A percentile compares a stretch with the other conserved stretches of the same genome.
Evolutionary conservation across 2,329 filamentous ascomycete species (phyloP).

Genomic region (Fusarium haematococcum): DNA sequence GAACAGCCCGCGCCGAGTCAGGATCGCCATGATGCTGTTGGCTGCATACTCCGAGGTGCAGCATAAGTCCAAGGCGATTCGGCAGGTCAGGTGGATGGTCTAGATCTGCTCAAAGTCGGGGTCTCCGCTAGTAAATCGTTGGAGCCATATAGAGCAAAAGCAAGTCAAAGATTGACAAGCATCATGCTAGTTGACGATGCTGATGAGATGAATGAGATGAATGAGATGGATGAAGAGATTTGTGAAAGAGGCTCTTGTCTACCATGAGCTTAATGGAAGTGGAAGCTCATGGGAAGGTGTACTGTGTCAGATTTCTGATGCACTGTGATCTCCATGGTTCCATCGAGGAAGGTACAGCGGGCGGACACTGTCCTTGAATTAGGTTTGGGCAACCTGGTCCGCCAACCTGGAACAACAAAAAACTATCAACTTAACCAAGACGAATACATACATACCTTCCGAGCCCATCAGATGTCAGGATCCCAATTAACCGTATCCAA

Average conservation of each 20-base stretch:
- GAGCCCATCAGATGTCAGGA: not conserved
- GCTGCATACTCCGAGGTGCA: slow-evolving; percentile 25
- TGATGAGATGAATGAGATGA: not conserved
- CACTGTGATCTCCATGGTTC: not conserved
- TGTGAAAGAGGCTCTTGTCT: slow-evolving; percentile 6
- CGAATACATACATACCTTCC: not conserved
- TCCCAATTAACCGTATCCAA: not conserved
- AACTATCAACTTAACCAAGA: not conserved
- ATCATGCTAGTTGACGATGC: slow-evolving; percentile 10
- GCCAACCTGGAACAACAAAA: slow-evolving; percentile 10
- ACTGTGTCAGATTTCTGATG: not conserved
- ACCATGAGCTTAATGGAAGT: not conserved
- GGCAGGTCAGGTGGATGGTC: slow-evolving; percentile 28
- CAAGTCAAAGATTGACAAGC: slow-evolving; percentile 4
- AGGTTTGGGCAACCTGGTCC: not conserved
- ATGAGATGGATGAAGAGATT: not conserved
- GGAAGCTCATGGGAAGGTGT: not conserved
- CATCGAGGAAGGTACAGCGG: not conserved
- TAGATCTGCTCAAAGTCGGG: slow-evolving; percentile 24
- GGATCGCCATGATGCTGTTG: slow-evolving; percentile 26
- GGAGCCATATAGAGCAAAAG: not conserved
- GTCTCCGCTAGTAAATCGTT: slow-evolving; percentile 11
- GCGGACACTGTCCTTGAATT: not conserved
- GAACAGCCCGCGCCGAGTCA: slow-evolving; percentile 13
- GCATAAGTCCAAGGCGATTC: slow-evolving; percentile 21